These are phyloP conservation scores for Clathrus columnatus DNA, from an alignment of 768 basidiomycete species.

Conservation along the genomic window DNA sequence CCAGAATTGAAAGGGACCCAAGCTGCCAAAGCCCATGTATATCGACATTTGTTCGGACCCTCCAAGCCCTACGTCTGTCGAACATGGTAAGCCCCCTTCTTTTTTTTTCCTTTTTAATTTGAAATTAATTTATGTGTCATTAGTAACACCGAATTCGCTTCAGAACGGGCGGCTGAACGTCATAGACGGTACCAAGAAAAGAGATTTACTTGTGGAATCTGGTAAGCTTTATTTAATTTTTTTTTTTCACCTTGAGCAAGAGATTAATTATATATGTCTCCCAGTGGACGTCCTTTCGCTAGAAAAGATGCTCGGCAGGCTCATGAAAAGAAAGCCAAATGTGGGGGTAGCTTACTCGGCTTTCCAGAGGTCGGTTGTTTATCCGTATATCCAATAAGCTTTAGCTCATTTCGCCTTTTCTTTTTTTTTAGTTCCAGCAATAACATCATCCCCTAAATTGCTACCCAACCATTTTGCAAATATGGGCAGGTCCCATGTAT, in stretches of 20 bases:
- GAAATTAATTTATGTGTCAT: too few species aligned
- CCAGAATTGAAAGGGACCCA: not conserved
- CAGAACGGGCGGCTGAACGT: not conserved
- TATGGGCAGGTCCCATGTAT: not conserved
- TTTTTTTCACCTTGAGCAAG: not conserved
- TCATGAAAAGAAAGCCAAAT: not conserved
- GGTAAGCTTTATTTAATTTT: not conserved
- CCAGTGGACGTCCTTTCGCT: not conserved
- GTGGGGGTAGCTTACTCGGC: not conserved
- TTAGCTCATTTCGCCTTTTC: not conserved
- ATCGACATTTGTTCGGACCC: not conserved
- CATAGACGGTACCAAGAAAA: not conserved
- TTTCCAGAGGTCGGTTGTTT: not conserved
- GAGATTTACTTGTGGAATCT: not conserved
- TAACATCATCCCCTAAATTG: not conserved
- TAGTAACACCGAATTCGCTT: not conserved
- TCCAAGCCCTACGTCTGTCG: not conserved
- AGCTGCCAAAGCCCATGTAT: not conserved
- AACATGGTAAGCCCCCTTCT: not conserved
- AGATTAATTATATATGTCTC: not conserved
- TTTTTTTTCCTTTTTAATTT: not conserved
- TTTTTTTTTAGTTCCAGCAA: not conserved
- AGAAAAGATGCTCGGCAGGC: not conserved
- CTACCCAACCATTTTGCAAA: not conserved
- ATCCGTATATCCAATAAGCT: not conserved